A percentile compares a stretch with the other conserved stretches of the same genome.
Evolutionary conservation across 148 eudicot species (phyloP).

Genomic region (Cornus suecica): DNA sequence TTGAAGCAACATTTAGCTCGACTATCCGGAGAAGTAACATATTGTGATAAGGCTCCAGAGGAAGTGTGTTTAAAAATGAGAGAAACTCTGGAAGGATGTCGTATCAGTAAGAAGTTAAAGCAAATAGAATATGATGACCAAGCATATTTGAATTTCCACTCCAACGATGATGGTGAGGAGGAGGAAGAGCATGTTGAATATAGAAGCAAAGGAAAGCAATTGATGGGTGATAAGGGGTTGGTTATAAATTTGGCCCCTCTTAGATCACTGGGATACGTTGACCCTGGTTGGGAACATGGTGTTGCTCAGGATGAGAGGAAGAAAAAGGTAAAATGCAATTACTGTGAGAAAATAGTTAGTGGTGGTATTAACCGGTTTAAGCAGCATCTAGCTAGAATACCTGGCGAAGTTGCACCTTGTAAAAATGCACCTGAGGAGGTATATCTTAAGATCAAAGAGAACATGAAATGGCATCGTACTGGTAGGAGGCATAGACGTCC

Average conservation of each 20-base stretch:
- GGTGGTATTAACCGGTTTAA: conserved; percentile 94
- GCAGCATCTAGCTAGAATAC: conserved; percentile 92
- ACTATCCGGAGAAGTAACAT: conserved; percentile 90
- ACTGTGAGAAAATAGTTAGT: conserved; percentile 89
- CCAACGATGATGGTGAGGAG: conserved; percentile 51
- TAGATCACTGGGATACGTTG: conserved; percentile 88
- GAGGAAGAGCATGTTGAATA: conserved; percentile 51
- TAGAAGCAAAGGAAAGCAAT: conserved; percentile 70
- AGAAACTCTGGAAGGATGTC: conserved; percentile 74
- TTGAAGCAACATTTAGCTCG: conserved; percentile 93
- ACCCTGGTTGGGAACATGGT: conserved; percentile 99
- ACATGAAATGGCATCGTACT: conserved; percentile 97
- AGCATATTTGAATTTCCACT: conserved; percentile 53
- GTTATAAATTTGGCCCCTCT: conserved; percentile 72
- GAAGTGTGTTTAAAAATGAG: conserved; percentile 83
- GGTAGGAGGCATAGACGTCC: conserved; percentile 79
- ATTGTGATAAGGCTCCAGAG: conserved; percentile 90
- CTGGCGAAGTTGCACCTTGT: conserved; percentile 98
- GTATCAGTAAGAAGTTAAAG: conserved; percentile 67
- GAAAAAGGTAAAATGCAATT: conserved; percentile 95
- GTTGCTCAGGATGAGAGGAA: conserved; percentile 93
- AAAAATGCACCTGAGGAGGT: conserved; percentile 94
- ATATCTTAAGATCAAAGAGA: conserved; percentile 79
- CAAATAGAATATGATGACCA: conserved; percentile 65
- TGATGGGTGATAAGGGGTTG: conserved; percentile 54